These are phyloP conservation scores for Cyclotella cryptica DNA, from an alignment of 108 stramenopile genomes.

Conservation along the genomic window DNA sequence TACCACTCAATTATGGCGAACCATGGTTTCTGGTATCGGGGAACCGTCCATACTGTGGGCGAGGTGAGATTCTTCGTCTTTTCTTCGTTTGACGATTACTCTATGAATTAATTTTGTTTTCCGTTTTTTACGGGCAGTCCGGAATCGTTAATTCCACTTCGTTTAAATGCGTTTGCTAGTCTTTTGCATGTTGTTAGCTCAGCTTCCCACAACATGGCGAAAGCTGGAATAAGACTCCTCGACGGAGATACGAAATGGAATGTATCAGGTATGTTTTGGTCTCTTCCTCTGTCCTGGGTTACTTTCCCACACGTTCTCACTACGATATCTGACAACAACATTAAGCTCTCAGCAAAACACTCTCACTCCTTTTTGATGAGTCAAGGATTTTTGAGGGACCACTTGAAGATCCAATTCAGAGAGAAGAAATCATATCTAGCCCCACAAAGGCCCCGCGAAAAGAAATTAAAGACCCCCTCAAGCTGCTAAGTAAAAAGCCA, in stretches of 20 bases:
- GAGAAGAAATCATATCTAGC: background rate
- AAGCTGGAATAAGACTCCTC: conserved; percentile 72
- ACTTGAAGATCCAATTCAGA: conserved; percentile 27
- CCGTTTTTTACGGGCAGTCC: conserved; percentile 50
- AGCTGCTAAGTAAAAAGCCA: conserved; percentile 15
- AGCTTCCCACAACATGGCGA: conserved; percentile 66
- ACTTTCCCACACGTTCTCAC: background rate
- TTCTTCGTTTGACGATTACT: background rate
- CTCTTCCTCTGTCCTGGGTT: background rate
- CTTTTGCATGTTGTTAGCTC: conserved; percentile 71
- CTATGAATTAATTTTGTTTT: background rate
- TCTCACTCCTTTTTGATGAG: conserved; percentile 80
- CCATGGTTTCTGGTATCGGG: conserved; percentile 66
- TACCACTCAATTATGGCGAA: conserved; percentile 64
- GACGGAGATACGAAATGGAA: conserved; percentile 78
- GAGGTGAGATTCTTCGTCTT: conserved; percentile 25
- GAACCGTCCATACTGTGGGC: conserved; percentile 79
- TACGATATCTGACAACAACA: background rate
- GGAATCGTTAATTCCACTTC: conserved; percentile 69
- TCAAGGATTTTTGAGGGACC: conserved; percentile 39
- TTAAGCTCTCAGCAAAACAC: conserved; percentile 50
- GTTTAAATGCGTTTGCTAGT: conserved; percentile 84
- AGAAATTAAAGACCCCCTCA: background rate
- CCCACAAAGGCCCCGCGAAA: conserved; percentile 21
- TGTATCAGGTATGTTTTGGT: conserved; percentile 35